Evolutionary conservation across 2,329 filamentous ascomycete species (phyloP).

Genomic region (Cytospora paraplurivora): DNA sequence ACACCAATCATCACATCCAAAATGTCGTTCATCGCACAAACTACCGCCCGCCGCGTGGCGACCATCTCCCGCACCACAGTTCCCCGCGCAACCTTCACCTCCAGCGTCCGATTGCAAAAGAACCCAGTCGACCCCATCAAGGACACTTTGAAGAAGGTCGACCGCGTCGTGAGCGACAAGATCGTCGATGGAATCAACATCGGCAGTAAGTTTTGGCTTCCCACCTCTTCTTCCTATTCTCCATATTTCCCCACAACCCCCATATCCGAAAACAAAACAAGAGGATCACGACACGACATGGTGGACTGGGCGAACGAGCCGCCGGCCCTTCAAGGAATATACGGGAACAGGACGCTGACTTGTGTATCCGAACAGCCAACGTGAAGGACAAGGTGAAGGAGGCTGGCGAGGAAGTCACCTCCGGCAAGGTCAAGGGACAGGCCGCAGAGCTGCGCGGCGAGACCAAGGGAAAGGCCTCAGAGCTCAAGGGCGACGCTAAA

Average conservation of each 20-base stretch:
- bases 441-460: constrained; percentile 39
- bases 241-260: background rate
- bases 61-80: constrained; percentile 40
- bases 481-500: constrained; percentile 42
- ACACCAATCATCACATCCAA: constrained; percentile 30
- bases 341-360: constrained; percentile 18
- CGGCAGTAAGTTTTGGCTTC: constrained; percentile 49
- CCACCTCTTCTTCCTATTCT: background rate
- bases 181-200: constrained; percentile 63
- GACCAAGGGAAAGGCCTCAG: constrained; percentile 35
- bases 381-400: constrained; percentile 54
- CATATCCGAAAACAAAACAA: background rate
- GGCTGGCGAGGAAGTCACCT: constrained; percentile 40
- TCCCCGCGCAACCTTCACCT: constrained; percentile 53
- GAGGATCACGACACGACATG: too few relatives aligned
- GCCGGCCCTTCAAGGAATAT: too few relatives aligned
- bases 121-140: constrained; percentile 57
- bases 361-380: constrained; percentile 36
- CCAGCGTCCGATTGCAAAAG: constrained; percentile 49
- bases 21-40: constrained; percentile 59
- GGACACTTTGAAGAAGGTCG: constrained; percentile 60
- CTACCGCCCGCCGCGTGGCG: constrained; percentile 47
- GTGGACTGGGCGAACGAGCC: too few relatives aligned
- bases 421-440: constrained; percentile 40
- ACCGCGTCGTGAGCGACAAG: constrained; percentile 62